Conservation (phyloP, 352 stramenopile genomes). For the Pythium phragmiticola region DNA sequence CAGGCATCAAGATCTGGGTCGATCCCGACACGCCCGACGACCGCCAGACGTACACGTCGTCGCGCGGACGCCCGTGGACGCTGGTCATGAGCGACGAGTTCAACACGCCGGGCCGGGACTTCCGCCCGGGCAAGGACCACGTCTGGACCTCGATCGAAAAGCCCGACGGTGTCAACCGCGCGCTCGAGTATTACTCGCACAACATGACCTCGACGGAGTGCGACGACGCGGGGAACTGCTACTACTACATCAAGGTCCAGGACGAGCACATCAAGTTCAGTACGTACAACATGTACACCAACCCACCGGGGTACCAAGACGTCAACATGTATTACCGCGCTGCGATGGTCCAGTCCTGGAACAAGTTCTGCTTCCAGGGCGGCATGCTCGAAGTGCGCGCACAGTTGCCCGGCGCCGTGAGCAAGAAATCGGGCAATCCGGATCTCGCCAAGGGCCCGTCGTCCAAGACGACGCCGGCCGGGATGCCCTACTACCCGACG, state of each 20-base stretch:
- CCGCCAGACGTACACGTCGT: constrained; percentile 12
- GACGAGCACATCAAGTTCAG: constrained; percentile 26
- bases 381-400: constrained; percentile 89
- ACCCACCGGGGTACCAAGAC: constrained; percentile 26
- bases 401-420: constrained; percentile 70
- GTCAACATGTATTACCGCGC: constrained; percentile 45
- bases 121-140: constrained; percentile 16
- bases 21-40: constrained; percentile 3
- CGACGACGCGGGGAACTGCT: constrained; percentile 29
- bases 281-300: constrained; percentile 34
- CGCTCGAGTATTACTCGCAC: constrained; percentile 19
- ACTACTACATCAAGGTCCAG: constrained; percentile 34
- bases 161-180: constrained; percentile 19
- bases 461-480: constrained; percentile 53
- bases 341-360: constrained; percentile 92
- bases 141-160: constrained; percentile 21
- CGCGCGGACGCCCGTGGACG: constrained; percentile 38
- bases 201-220: constrained; percentile 17
- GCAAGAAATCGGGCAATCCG: constrained; percentile 12
- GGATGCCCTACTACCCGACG: constrained; percentile 59
- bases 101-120: constrained; percentile 51
- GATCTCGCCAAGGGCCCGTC: constrained; percentile 9
- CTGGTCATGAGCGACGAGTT: constrained; percentile 83
- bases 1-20: constrained; percentile 8
- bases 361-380: constrained; percentile 96